Base-by-base conservation (phyloP, 2,329 filamentous ascomycete species). In the Sporothrix humicola region DNA sequence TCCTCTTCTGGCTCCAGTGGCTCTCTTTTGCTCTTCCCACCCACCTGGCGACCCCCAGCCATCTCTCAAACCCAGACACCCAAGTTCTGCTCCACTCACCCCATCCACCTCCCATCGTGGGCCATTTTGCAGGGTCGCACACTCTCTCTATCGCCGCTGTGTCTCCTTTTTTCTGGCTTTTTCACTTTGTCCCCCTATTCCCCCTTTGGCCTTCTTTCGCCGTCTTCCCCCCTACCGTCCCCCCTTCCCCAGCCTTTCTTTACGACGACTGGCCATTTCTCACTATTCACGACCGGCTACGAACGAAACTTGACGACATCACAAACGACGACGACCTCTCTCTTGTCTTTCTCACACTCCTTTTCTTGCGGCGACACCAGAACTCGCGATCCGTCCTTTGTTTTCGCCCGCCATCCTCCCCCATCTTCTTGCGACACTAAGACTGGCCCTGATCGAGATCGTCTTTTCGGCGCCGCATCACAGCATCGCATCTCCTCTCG, bases 171-270 rank as follows among this genome's bases (percentile, higher is more conserved):
- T 63, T 56, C n/a, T 31, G n/a, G 44, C 50, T n/a, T 50, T 65
- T 66, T 52, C 23, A 50, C 26, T 15, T 61, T 74, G 37, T 56
- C 63, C 69, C 73, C 70, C 61, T 70, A 65, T 72, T 74, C 54
- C 73, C 42, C 68, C 72, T 73, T 73, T 69, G 70, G 69, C 20
- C 20, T 48, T 66, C 42, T 66, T 66, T 20, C 59, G 15, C 42
- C 58, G 37, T 20, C 46, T 50, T 56, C 56, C 61, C 46, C 37
- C 48, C 20, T 31, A 8, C 26, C 68, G 10, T 56, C 7, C 68
- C 31, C 54, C 61, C 63, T 48, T 72, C 69, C 56, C 65, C 70
- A 69, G 72, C 69, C 73, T 70, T 74, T 66, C 69, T 63, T 63
- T 46, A 73, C 72, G 56, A 73, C 72, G 65, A 52, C 66, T 59